Evolutionary conservation across 1,284 basidiomycete genomes (phyloP).

Genomic region (Tilletia indica): DNA sequence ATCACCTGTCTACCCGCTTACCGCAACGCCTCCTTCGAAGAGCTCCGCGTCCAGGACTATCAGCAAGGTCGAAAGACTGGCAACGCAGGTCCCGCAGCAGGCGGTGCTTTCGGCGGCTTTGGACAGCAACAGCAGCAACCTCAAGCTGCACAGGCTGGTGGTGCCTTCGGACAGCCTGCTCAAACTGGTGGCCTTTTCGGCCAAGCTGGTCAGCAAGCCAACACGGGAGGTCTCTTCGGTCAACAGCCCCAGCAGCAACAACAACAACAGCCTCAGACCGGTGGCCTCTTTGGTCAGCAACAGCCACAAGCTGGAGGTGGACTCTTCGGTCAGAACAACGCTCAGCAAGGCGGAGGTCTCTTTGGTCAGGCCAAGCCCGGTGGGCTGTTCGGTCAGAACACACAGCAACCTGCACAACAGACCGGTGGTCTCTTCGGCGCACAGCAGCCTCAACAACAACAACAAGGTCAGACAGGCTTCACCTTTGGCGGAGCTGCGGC

Average conservation of each 20-base stretch:
- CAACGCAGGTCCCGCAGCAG: slow-evolving; percentile 8
- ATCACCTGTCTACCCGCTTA: slow-evolving; percentile 27
- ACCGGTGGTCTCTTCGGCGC: slow-evolving; percentile 18
- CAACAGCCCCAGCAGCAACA: slow-evolving; percentile 36
- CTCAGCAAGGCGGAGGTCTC: slow-evolving; percentile 52
- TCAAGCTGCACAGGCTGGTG: background rate
- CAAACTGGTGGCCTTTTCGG: slow-evolving; percentile 41
- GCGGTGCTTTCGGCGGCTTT: background rate
- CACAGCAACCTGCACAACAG: slow-evolving; percentile 44
- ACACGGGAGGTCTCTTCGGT: slow-evolving; percentile 45
- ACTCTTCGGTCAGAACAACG: background rate
- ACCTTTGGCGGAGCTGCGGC: slow-evolving; percentile 25
- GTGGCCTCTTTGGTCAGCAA: slow-evolving; percentile 55
- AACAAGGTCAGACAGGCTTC: slow-evolving; percentile 24
- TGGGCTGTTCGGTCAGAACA: slow-evolving; percentile 22
- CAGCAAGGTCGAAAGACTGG: slow-evolving; percentile 26
- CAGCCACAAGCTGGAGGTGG: slow-evolving; percentile 34
- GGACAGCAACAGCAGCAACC: background rate
- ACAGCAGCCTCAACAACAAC: slow-evolving; percentile 20
- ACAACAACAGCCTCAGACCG: slow-evolving; percentile 35
- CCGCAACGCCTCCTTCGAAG: slow-evolving; percentile 24
- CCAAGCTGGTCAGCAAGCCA: slow-evolving; percentile 41
- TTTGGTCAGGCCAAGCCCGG: slow-evolving; percentile 52
- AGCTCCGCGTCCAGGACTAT: slow-evolving; percentile 30
- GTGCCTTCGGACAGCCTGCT: slow-evolving; percentile 26